These are phyloP conservation scores for Globisporangium nodosum DNA, from an alignment of 352 stramenopile species.

Conservation along the genomic window DNA sequence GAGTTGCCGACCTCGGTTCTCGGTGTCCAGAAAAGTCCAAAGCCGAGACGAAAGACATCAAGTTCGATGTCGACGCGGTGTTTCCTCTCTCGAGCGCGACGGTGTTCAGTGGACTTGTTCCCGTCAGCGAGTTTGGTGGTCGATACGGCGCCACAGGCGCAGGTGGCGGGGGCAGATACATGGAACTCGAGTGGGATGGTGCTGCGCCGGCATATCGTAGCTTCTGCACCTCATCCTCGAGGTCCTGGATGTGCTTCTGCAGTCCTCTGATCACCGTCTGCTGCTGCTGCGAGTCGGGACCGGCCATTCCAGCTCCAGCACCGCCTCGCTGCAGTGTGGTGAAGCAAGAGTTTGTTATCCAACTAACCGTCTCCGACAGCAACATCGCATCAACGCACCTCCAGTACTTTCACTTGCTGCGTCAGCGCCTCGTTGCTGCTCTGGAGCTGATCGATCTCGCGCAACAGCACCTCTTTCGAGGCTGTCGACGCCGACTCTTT, in stretches of 20 bases:
- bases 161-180: constrained; percentile 1
- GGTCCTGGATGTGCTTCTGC: constrained; percentile 21
- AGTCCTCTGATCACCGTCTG: constrained; percentile 7
- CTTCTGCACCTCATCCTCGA: constrained; percentile 19
- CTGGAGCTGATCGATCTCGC: constrained; percentile 26
- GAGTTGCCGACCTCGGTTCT: not conserved
- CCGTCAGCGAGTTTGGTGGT: not conserved
- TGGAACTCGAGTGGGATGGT: not conserved
- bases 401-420: constrained; percentile 21
- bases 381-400: constrained; percentile 9
- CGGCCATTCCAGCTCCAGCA: not conserved
- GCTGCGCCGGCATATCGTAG: not conserved
- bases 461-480: constrained; percentile 29
- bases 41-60: constrained; percentile 2
- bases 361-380: not conserved
- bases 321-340: not conserved
- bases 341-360: not conserved
- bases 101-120: not conserved
- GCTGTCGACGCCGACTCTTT: constrained; percentile 23
- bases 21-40: constrained; percentile 3
- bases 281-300: constrained; percentile 4
- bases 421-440: constrained; percentile 25
- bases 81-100: not conserved
- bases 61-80: constrained; percentile 1
- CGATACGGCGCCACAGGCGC: not conserved